A percentile compares a stretch with the other conserved stretches of the same genome.
Conservation (phyloP, 2,329 filamentous ascomycete species). For the Diaporthe eres region DNA sequence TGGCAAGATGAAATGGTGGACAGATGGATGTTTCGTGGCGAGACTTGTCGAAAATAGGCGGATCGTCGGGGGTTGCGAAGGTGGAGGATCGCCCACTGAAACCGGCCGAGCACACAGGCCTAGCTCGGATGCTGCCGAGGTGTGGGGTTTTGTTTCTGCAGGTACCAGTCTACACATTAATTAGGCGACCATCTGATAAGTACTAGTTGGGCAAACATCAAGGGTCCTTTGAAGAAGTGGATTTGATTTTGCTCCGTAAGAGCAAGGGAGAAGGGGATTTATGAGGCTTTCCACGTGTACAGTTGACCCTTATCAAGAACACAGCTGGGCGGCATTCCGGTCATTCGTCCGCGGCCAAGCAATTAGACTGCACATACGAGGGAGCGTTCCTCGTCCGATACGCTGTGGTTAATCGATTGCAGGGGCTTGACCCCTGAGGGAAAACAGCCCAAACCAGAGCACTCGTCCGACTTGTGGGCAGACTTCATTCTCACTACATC, state of each 20-base stretch:
- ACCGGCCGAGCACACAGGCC: constrained; percentile 18
- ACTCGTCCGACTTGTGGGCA: constrained; percentile 39
- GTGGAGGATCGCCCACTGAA: constrained; percentile 34
- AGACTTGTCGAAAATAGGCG: constrained; percentile 10
- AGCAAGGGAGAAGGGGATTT: too few relatives aligned
- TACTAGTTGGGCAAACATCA: not conserved
- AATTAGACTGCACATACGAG: not conserved
- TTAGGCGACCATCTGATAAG: not conserved
- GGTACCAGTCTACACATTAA: not conserved
- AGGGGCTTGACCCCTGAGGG: constrained; percentile 34
- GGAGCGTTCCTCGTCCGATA: not conserved
- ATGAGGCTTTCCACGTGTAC: not conserved
- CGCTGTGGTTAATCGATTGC: constrained; percentile 20
- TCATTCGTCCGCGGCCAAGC: not conserved
- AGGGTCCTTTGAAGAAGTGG: constrained; percentile 1
- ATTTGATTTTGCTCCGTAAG: not conserved
- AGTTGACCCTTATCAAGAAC: not conserved
- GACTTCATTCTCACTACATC: constrained; percentile 8
- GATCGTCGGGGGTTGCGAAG: constrained; percentile 16
- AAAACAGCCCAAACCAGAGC: constrained; percentile 17
- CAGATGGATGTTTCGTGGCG: not conserved
- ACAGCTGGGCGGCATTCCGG: not conserved
- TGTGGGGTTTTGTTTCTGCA: constrained; percentile 33
- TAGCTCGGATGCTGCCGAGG: constrained; percentile 36
- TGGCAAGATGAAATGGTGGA: not conserved